Evolutionary conservation across 2,329 filamentous ascomycete genomes (phyloP), one percentile per base, ranked within the genome.

Genomic region (Sporothrix globosa): DNA sequence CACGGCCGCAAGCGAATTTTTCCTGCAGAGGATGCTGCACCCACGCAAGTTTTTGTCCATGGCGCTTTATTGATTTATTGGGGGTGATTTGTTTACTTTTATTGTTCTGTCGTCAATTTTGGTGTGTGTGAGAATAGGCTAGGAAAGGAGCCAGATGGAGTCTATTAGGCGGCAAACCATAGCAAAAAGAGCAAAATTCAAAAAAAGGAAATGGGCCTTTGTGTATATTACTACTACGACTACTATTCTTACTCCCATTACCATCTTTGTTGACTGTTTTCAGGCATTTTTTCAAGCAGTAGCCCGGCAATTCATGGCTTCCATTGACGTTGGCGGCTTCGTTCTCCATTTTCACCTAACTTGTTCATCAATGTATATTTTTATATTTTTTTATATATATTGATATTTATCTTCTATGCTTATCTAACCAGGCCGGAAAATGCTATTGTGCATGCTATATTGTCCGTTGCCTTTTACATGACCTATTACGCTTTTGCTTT

Each of bases 221-320:
- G 68, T 73, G 71, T 68, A 63, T 46, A 68, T 63, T 56, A 63
- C 46, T 70, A 69, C 30, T 66, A 46, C 56, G n/a, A 67, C 50
- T 21, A 41, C 17, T 65, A n/a, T 19, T 10, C 24, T 69, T 69
- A n/a, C 61, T 27, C n/a, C 44, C 60, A 34, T 34, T 34, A 24
- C 11, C 61, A 30, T 50, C 13, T 11, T 63, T 63, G 39, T 63
- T 27, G 27, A n/a, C 54, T 63, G 13, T 44, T 67, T 39, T 19
- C 52, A 39, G 44, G 44, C 9, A 9, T 30, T 48, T 44, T 46
- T 50, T 39, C 52, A 69, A 69, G 52, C 69, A 69, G 46, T 65
- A 73, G 67, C 68, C 48, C 67, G 67, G 69, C 69, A 72, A 69
- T 70, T 21, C 54, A 44, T 61, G 68, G 34, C 48, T 68, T 27